Evolutionary conservation across 1,139 yeast genomes (phyloP).

Genomic region (Kazachstania sp.): DNA sequence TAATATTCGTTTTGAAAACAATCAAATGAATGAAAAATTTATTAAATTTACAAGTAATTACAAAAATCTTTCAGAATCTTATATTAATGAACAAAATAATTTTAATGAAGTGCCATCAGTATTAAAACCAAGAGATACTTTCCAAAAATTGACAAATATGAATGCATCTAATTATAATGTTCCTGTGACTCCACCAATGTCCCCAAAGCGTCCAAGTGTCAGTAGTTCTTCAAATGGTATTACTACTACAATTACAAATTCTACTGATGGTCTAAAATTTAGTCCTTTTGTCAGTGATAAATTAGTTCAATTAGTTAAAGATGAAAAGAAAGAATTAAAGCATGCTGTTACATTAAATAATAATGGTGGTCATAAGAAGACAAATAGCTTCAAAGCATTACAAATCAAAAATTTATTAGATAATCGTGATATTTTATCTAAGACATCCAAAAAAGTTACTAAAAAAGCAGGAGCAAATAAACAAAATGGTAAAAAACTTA

Average conservation of each 20-base stretch:
- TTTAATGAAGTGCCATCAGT: constrained; percentile 18
- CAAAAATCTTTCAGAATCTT: background rate
- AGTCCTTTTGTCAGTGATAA: constrained; percentile 29
- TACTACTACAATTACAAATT: background rate
- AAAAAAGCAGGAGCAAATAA: background rate
- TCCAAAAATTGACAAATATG: constrained; percentile 17
- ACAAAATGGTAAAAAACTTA: no score
- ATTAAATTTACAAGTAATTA: background rate
- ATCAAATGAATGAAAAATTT: constrained; percentile 3
- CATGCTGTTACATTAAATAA: background rate
- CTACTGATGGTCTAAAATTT: constrained; percentile 10
- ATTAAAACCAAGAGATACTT: constrained; percentile 21
- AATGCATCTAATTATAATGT: constrained; percentile 7
- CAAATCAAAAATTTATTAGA: constrained; percentile 28
- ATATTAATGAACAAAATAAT: background rate
- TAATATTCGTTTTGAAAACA: constrained; percentile 8
- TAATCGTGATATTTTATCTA: constrained; percentile 25
- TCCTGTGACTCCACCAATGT: constrained; percentile 31
- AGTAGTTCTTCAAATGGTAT: no score
- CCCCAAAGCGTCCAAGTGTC: constrained; percentile 13
- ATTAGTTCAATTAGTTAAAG: constrained; percentile 24
- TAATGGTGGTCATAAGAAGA: constrained; percentile 26
- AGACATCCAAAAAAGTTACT: constrained; percentile 16
- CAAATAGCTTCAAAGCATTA: constrained; percentile 31
- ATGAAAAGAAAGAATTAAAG: constrained; percentile 3